These are phyloP conservation scores for Candida ponderosae DNA, from an alignment of 805 yeast species.

Conservation along the genomic window DNA sequence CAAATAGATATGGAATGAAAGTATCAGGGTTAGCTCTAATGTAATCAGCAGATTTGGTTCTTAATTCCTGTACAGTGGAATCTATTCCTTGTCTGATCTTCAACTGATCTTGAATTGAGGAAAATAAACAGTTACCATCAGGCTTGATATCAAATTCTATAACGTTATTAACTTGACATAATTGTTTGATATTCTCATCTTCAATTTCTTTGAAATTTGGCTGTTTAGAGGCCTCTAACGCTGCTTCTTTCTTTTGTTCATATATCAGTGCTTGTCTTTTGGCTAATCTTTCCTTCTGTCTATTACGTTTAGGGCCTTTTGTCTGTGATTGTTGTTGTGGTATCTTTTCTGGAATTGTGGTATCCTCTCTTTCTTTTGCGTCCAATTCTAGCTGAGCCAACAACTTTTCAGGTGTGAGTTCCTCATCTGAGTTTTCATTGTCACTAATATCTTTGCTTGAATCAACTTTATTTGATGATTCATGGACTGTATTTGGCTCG, in stretches of 20 bases:
- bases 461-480: constrained; percentile 2
- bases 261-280: constrained; percentile 65
- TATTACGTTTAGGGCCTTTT: constrained; percentile 49
- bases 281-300: constrained; percentile 80
- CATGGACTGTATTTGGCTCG: neutral
- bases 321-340: constrained; percentile 18
- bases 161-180: constrained; percentile 44
- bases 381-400: constrained; percentile 50
- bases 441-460: constrained; percentile 16
- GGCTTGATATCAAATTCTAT: constrained; percentile 66
- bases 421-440: constrained; percentile 34
- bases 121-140: constrained; percentile 92
- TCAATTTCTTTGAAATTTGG: constrained; percentile 72
- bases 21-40: constrained; percentile 60
- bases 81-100: constrained; percentile 35
- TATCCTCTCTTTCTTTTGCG: constrained; percentile 17
- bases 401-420: constrained; percentile 58
- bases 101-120: constrained; percentile 78
- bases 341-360: constrained; percentile 3
- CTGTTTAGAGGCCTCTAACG: constrained; percentile 53
- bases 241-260: constrained; percentile 57
- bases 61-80: constrained; percentile 41
- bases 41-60: constrained; percentile 58
- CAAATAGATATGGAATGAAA: constrained; percentile 76
- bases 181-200: constrained; percentile 49